phyloP scores from a whole-genome alignment of 352 stramenopile genomes.

The Peronosclerospora sorghi region DNA sequence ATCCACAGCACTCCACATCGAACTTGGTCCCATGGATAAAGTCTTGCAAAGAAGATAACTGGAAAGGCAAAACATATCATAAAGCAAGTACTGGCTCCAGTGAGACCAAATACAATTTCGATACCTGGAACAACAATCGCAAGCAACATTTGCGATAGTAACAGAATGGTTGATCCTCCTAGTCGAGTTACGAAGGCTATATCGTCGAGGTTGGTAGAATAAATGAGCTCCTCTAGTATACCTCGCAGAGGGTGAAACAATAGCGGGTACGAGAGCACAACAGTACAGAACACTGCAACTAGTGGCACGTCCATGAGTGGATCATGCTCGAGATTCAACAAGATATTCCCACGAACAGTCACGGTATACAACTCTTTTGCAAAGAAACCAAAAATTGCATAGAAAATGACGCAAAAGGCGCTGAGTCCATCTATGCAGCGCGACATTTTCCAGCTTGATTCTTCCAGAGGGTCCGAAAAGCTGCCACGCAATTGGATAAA shows the following conservation, averaged over 20 bases:
- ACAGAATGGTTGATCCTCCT: slow-evolving; percentile 34
- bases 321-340: slow-evolving; percentile 71
- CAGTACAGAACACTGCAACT: slow-evolving; percentile 56
- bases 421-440: slow-evolving; percentile 37
- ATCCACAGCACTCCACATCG: slow-evolving; percentile 26
- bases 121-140: slow-evolving; percentile 51
- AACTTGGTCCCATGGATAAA: slow-evolving; percentile 43
- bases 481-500: slow-evolving; percentile 58
- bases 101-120: slow-evolving; percentile 59
- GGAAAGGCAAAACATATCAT: slow-evolving; percentile 73
- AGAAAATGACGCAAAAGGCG: slow-evolving; percentile 49
- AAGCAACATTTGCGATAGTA: slow-evolving; percentile 44
- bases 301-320: slow-evolving; percentile 54
- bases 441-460: slow-evolving; percentile 40
- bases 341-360: slow-evolving; percentile 54
- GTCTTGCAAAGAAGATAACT: slow-evolving; percentile 39
- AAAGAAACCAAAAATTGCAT: slow-evolving; percentile 41
- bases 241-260: slow-evolving; percentile 61
- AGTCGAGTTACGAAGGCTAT: slow-evolving; percentile 40
- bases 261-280: slow-evolving; percentile 64
- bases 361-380: slow-evolving; percentile 44
- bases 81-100: slow-evolving; percentile 52
- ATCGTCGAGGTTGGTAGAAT: slow-evolving; percentile 30
- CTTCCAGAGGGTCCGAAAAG: slow-evolving; percentile 38
- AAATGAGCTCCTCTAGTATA: slow-evolving; percentile 49